These are phyloP conservation scores for Nidularia pulvinata DNA, from an alignment of 768 basidiomycete species.

Conservation along the genomic window DNA sequence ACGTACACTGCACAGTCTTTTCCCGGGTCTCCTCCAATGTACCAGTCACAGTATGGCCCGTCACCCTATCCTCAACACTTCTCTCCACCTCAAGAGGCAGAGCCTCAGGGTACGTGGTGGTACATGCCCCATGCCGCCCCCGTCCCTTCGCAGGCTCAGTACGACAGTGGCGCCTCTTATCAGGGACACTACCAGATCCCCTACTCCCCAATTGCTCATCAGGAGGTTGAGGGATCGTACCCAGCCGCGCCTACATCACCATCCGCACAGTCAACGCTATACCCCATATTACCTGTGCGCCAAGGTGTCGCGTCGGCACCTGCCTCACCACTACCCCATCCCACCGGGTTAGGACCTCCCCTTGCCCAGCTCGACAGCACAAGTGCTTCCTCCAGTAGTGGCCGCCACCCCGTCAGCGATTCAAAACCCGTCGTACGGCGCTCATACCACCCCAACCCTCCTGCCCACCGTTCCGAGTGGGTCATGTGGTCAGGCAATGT, in stretches of 20 bases:
- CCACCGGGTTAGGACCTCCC: constrained; percentile 6
- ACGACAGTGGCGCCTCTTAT: constrained; percentile 24
- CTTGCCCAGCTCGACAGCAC: constrained; percentile 5
- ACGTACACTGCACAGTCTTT: constrained; percentile 32
- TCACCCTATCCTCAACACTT: constrained; percentile 34
- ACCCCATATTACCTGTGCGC: constrained; percentile 5
- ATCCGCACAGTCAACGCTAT: constrained; percentile 9
- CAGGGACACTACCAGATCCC: constrained; percentile 25
- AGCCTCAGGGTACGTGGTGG: constrained; percentile 53
- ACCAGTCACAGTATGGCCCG: constrained; percentile 33
- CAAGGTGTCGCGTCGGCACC: constrained; percentile 2
- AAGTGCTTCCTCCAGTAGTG: constrained; percentile 5
- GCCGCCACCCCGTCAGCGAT: constrained; percentile 9
- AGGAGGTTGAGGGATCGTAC: constrained; percentile 17
- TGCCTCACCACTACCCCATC: constrained; percentile 2
- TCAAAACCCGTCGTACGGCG: constrained; percentile 37
- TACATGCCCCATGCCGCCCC: constrained; percentile 31
- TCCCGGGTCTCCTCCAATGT: constrained; percentile 28
- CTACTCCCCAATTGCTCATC: constrained; percentile 20
- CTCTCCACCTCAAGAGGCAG: constrained; percentile 24
- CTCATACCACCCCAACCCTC: constrained; percentile 70
- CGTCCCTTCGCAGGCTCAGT: constrained; percentile 15
- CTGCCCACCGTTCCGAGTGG: constrained; percentile 82
- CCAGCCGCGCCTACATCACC: constrained; percentile 13
- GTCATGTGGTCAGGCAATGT: constrained; percentile 98